Evolutionary conservation across 495 filamentous ascomycete genomes (phyloP), one percentile per base, ranked within the genome.

Genomic region (Penicillium macrosclerotiorum): DNA sequence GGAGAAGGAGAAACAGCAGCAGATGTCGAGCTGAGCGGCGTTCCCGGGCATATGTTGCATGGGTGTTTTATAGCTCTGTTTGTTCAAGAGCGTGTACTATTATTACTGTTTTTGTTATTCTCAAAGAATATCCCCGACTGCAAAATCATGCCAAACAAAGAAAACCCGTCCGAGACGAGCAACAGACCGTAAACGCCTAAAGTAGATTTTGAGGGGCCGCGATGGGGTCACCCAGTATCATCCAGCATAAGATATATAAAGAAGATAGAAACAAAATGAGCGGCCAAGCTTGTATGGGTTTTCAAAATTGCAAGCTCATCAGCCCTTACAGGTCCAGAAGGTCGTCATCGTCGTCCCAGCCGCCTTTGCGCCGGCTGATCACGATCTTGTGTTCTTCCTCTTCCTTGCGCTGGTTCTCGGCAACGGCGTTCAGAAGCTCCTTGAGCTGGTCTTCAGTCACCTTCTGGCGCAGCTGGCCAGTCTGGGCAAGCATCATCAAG

Each of bases 401-500:
- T 50, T 67, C 73, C 63, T 68, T 77, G 47, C 76, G 74, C 53
- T 78, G 65, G 54, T 77, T 85, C 64, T 94, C 87, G 11, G 86
- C 83, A 47, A 97, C 73, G 12, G 89, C 89, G 41, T 80, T 85
- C 53, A 98, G 64, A 29, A 98, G 71, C 47, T 95, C 88, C 72
- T 97, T 95, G 48, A 98, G 75, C 68, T 97, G 90, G 37, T 85
- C 84, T 68, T 98, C 93, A 1, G 88, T 91, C 34, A 97, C 90
- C 56, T 94, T 92, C 45, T 79, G 69, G 13, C 89, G 82, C 26
- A 98, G 72, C 72, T 96, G 92, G 18, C 90, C 90, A 9, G 80
- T 77, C 49, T 89, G 86, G 22, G 92, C 91, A 39, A 98, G 78
- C 84, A 85, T 89, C 66, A 98, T 88, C 25, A 98, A 79, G 31